These are phyloP conservation scores for Logfia minima DNA, from an alignment of 129 eudicot genomes.

Conservation along the genomic window DNA sequence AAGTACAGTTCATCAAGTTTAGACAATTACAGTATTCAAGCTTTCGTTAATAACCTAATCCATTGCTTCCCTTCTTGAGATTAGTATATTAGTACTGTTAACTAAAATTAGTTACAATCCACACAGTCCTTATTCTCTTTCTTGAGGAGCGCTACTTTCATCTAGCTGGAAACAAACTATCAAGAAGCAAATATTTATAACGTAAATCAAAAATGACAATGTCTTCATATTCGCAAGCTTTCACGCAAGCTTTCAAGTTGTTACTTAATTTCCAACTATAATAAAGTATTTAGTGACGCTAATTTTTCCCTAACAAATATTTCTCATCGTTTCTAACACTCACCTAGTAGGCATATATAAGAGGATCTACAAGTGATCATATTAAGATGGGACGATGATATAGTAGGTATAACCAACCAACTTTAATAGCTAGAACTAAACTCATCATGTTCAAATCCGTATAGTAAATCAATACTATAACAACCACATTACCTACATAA, in stretches of 20 bases:
- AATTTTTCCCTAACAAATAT: neutral
- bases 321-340: neutral
- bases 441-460: neutral
- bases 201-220: neutral
- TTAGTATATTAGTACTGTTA: neutral
- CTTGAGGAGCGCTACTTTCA: neutral
- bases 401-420: neutral
- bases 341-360: neutral
- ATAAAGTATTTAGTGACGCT: neutral
- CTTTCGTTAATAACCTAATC: slow-evolving; percentile 15
- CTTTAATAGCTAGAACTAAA: neutral
- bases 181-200: neutral
- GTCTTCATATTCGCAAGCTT: neutral
- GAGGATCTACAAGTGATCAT: slow-evolving; percentile 12
- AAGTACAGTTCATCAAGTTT: neutral
- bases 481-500: neutral
- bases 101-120: neutral
- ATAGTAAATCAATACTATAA: neutral
- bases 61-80: neutral
- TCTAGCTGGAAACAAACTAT: neutral
- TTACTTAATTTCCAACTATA: neutral
- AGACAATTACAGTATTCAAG: neutral
- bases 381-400: neutral
- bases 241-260: neutral
- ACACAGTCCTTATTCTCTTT: neutral